Evolutionary conservation across 2,329 filamentous ascomycete species (phyloP).

Genomic region (Alternaria sp.): DNA sequence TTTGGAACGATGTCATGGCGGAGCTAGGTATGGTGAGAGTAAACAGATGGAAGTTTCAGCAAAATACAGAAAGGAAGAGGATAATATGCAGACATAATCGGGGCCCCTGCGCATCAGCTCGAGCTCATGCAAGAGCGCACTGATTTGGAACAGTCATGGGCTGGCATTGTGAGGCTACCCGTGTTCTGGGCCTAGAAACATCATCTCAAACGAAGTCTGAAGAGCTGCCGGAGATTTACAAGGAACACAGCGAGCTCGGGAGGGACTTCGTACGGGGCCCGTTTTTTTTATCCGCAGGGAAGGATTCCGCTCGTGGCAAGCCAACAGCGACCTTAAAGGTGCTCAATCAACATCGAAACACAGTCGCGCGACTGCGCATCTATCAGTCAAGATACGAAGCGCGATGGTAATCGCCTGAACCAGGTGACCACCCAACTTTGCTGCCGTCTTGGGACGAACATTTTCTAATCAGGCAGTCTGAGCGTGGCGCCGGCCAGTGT

Average conservation of each 20-base stretch:
- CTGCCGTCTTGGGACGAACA: not conserved
- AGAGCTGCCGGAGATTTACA: constrained; percentile 1
- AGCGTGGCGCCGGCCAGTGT: not conserved
- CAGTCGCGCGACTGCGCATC: not conserved
- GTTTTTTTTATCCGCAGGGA: constrained; percentile 7
- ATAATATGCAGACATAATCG: constrained; percentile 7
- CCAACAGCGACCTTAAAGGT: not conserved
- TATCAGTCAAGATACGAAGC: not conserved
- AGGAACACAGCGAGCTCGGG: not conserved
- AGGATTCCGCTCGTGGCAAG: not conserved
- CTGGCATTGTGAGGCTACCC: not conserved
- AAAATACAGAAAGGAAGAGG: not conserved
- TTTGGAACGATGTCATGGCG: constrained; percentile 29
- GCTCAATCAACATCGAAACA: not conserved
- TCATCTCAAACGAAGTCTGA: constrained; percentile 5
- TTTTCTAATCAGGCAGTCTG: not conserved
- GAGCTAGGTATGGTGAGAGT: not conserved
- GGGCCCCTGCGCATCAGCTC: not conserved
- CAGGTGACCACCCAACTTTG: not conserved
- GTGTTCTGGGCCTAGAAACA: not conserved
- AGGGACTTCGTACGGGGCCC: not conserved
- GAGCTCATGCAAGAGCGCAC: not conserved
- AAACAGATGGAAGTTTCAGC: not conserved
- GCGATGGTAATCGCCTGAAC: not conserved
- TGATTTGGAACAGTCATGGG: not conserved